Conservation (phyloP, 192 early-diverging fungal genomes). For the Backusella tuberculispora region DNA sequence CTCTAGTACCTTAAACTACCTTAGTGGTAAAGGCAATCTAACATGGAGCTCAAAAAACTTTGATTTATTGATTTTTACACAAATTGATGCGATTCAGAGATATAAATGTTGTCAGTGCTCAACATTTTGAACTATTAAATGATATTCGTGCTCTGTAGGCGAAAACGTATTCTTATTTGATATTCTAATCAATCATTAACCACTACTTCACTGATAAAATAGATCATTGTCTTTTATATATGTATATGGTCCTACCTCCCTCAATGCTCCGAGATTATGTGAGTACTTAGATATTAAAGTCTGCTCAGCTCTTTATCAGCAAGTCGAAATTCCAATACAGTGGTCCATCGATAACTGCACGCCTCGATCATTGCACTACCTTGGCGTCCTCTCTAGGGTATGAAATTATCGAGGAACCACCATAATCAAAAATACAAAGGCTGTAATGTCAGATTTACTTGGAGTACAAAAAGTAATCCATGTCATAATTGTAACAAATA, state of each 20-base stretch:
- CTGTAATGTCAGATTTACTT: not conserved
- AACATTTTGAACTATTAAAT: not conserved
- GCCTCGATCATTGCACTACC: too few species aligned
- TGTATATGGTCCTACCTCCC: not conserved
- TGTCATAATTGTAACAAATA: not conserved
- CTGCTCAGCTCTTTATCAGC: not conserved
- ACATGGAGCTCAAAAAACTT: not conserved
- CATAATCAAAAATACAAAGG: not conserved
- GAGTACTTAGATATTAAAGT: not conserved
- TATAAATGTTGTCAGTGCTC: not conserved
- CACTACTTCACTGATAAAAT: not conserved
- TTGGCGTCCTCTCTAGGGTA: too few species aligned
- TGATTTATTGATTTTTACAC: not conserved
- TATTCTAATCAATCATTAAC: not conserved
- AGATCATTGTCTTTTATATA: not conserved
- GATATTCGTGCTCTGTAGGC: not conserved
- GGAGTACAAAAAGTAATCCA: not conserved
- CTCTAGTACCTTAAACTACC: not conserved
- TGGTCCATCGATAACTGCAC: too few species aligned
- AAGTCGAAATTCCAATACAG: not conserved
- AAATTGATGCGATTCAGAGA: not conserved
- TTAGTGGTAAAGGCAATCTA: not conserved
- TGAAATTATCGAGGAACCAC: too few species aligned
- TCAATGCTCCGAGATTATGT: not conserved
- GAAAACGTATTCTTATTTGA: not conserved